Evolutionary conservation across 768 basidiomycete genomes (phyloP).

Genomic region (Russula griseocarnosa): DNA sequence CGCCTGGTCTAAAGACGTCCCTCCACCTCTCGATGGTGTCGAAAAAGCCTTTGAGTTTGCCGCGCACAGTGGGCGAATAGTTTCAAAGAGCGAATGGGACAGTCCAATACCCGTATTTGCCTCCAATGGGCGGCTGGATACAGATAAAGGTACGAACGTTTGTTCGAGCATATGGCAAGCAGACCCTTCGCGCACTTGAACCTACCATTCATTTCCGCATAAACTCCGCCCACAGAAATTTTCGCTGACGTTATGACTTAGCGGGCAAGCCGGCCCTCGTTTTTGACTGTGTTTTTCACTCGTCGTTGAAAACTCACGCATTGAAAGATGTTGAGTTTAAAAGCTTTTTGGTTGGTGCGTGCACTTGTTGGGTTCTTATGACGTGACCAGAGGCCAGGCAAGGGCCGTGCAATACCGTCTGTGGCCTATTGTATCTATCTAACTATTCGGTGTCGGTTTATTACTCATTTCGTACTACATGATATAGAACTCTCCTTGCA

Average conservation of each 20-base stretch:
- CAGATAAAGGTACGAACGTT: constrained; percentile 59
- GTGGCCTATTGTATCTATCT: not conserved
- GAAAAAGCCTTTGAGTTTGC: constrained; percentile 58
- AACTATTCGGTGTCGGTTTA: not conserved
- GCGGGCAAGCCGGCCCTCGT: constrained; percentile 68
- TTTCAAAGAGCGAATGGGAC: constrained; percentile 38
- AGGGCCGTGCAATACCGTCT: not conserved
- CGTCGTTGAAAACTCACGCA: constrained; percentile 53
- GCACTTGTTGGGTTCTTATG: constrained; percentile 1
- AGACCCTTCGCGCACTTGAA: not conserved
- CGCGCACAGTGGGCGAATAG: constrained; percentile 43
- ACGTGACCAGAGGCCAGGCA: not conserved
- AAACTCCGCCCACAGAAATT: not conserved
- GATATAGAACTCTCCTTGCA: constrained; percentile 61
- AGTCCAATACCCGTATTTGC: constrained; percentile 69
- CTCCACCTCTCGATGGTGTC: constrained; percentile 59
- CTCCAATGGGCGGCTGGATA: constrained; percentile 57
- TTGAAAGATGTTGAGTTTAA: constrained; percentile 64
- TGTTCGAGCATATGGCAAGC: too few species aligned
- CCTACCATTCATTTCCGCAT: not conserved
- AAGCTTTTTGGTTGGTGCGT: constrained; percentile 62
- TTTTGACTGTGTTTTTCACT: constrained; percentile 68
- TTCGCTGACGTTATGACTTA: constrained; percentile 33
- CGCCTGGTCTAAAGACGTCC: constrained; percentile 64
- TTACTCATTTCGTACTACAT: not conserved